Evolutionary conservation across 305 asterid species (phyloP).

Genomic region (Vinca major): DNA sequence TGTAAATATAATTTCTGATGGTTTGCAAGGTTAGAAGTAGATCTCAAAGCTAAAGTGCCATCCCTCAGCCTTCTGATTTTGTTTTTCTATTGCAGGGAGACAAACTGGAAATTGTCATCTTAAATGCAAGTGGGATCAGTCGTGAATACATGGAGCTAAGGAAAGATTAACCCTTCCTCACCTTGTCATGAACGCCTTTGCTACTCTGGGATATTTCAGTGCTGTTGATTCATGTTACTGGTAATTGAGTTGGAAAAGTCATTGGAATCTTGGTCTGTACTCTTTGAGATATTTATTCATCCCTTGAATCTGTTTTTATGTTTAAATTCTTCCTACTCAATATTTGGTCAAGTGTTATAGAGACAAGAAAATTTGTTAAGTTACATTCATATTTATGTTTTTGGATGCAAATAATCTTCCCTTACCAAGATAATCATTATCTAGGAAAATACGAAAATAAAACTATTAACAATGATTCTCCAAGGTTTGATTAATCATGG

Average conservation of each 20-base stretch:
- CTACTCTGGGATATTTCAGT: background rate
- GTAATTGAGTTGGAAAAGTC: slow-evolving; percentile 7
- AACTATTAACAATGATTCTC: background rate
- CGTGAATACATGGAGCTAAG: slow-evolving; percentile 80
- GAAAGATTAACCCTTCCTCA: slow-evolving; percentile 42
- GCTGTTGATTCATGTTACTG: background rate
- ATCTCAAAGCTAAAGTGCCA: background rate
- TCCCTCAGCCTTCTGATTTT: background rate
- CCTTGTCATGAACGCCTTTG: background rate
- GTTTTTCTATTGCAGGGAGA: slow-evolving; percentile 49
- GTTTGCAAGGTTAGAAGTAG: background rate
- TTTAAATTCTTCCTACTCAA: background rate
- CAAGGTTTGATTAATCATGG: too few relatives aligned
- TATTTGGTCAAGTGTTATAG: background rate
- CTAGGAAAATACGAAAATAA: background rate
- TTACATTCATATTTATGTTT: background rate
- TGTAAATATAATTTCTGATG: background rate
- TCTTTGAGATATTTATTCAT: background rate
- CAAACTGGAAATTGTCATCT: slow-evolving; percentile 63
- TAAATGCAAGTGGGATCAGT: slow-evolving; percentile 58
- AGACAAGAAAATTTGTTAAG: background rate
- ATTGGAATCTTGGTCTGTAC: background rate
- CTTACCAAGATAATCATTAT: background rate
- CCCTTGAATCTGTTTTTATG: background rate
- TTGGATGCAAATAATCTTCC: background rate